phyloP scores from a whole-genome alignment of 371 early-diverging fungal genomes.

The Rhizopus sp. region DNA sequence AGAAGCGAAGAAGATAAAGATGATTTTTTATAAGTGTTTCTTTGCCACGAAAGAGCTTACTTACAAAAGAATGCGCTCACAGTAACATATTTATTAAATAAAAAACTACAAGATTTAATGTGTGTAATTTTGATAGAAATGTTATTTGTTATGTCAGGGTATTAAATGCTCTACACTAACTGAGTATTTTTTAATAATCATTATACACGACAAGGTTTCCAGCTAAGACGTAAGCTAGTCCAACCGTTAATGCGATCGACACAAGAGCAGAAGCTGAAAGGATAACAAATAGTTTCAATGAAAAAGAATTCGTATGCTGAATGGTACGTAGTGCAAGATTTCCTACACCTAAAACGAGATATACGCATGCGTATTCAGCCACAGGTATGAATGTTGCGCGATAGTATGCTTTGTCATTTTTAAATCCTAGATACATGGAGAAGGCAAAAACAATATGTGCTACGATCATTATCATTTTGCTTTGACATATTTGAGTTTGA shows the following conservation, averaged over 20 bases:
- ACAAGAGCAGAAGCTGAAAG: too few species aligned
- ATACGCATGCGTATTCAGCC: slow-evolving; percentile 33
- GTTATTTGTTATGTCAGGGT: too few species aligned
- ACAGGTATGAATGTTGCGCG: slow-evolving; percentile 44
- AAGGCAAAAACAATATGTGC: slow-evolving; percentile 20
- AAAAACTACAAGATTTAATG: too few species aligned
- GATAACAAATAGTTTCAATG: too few species aligned
- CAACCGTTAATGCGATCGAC: slow-evolving; percentile 14
- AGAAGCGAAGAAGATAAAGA: too few species aligned
- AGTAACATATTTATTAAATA: too few species aligned
- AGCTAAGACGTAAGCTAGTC: slow-evolving; percentile 32
- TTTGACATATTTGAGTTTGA: slow-evolving; percentile 26
- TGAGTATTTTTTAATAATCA: slow-evolving; percentile 24
- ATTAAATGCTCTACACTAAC: too few species aligned
- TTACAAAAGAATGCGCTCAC: too few species aligned
- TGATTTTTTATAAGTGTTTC: too few species aligned
- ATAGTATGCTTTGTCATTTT: slow-evolving; percentile 31
- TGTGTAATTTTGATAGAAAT: too few species aligned
- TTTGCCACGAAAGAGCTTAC: too few species aligned
- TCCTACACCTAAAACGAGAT: slow-evolving; percentile 25
- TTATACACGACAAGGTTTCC: slow-evolving; percentile 36
- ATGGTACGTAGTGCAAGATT: slow-evolving; percentile 9
- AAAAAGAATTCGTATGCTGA: neutral
- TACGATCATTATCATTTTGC: slow-evolving; percentile 5
- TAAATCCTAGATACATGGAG: slow-evolving; percentile 29